These are phyloP conservation scores for Boletus sp. DNA, from an alignment of 768 basidiomycete species.

Conservation along the genomic window DNA sequence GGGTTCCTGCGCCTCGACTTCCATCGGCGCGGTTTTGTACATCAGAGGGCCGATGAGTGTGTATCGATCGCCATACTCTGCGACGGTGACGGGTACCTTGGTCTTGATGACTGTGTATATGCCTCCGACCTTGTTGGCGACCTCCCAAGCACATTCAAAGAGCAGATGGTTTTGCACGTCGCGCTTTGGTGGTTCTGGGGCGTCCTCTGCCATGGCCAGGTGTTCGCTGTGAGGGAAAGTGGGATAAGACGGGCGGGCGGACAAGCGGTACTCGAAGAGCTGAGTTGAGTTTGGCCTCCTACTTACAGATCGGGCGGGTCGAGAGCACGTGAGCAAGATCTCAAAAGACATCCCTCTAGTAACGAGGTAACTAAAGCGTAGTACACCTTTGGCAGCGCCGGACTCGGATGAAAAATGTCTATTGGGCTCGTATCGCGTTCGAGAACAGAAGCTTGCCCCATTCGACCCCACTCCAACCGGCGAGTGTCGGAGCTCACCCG, in stretches of 20 bases:
- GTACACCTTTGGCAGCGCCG: not conserved
- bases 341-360: conserved; percentile 7
- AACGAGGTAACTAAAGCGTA: conserved; percentile 21
- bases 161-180: conserved; percentile 78
- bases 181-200: conserved; percentile 40
- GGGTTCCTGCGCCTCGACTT: conserved; percentile 93
- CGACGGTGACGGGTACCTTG: conserved; percentile 96
- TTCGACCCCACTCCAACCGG: not conserved
- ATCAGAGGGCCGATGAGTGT: conserved; percentile 96
- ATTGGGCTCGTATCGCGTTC: not conserved
- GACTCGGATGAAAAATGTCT: not conserved
- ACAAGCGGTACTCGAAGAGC: not conserved
- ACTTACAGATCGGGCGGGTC: conserved; percentile 1
- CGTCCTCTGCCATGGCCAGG: conserved; percentile 20
- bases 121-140: conserved; percentile 97
- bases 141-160: conserved; percentile 98
- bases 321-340: conserved; percentile 20
- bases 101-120: conserved; percentile 99
- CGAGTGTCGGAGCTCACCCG: not conserved
- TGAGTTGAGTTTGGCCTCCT: conserved; percentile 9
- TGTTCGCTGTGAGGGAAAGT: conserved; percentile 1
- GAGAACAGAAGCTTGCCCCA: not conserved
- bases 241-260: not conserved
- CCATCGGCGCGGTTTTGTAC: conserved; percentile 98
- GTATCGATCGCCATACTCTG: conserved; percentile 93